Conservation (phyloP, 768 basidiomycete species). For the Grammothele lineata region DNA sequence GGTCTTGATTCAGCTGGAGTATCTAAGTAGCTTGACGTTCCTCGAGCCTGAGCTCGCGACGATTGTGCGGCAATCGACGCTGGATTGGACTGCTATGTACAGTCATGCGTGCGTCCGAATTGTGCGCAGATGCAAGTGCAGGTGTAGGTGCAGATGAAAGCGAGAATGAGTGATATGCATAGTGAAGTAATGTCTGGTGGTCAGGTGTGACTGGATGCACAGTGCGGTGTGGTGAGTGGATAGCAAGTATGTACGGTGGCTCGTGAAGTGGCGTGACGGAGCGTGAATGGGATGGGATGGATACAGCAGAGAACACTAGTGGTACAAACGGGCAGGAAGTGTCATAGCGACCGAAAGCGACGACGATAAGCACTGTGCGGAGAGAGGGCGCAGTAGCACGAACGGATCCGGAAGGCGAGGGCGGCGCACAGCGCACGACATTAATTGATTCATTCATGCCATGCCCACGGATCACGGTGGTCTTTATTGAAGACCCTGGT, state of each 20-base stretch:
- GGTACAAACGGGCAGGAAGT: conserved; percentile 4
- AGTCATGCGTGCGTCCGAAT: too few relatives aligned
- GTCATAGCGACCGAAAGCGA: conserved; percentile 11
- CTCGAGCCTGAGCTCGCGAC: too few relatives aligned
- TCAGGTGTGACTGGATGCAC: too few relatives aligned
- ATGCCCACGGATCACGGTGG: conserved; percentile 14
- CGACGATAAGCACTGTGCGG: not conserved
- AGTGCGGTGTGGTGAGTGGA: not conserved
- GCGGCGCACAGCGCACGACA: not conserved
- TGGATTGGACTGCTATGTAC: too few relatives aligned
- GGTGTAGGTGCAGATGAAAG: not conserved
- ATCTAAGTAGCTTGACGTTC: too few relatives aligned
- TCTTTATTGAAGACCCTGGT: conserved; percentile 17
- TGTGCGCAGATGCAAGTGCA: conserved; percentile 2
- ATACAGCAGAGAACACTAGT: conserved; percentile 8
- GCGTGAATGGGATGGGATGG: conserved; percentile 5
- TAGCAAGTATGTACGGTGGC: conserved; percentile 4
- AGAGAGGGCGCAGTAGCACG: not conserved
- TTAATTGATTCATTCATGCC: conserved; percentile 1
- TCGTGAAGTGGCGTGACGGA: conserved; percentile 2
- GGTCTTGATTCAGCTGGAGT: too few relatives aligned
- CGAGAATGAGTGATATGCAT: not conserved
- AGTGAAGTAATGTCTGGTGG: not conserved
- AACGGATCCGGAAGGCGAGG: too few relatives aligned
- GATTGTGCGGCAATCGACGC: too few relatives aligned